These are phyloP conservation scores for Crithidia fasciculata DNA, from an alignment of 208 protist species.

Conservation along the genomic window DNA sequence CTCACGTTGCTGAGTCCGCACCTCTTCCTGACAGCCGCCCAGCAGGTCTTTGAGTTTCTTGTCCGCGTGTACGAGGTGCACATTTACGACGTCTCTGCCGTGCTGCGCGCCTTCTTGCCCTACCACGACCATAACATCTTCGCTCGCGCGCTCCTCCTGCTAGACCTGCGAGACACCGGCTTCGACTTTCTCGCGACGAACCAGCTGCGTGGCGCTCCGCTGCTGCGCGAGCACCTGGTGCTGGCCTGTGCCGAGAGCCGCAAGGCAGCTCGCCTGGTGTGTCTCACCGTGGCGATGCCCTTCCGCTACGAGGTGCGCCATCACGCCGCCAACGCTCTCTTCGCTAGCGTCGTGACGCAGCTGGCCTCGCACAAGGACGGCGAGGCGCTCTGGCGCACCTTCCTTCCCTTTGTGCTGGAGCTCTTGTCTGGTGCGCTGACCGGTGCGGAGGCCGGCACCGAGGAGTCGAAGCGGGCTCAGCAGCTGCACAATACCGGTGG, in stretches of 20 bases:
- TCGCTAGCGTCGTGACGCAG: slow-evolving; percentile 65
- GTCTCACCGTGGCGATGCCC: slow-evolving; percentile 55
- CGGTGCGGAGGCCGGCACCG: slow-evolving; percentile 28
- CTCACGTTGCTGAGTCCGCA: slow-evolving; percentile 84
- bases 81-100: slow-evolving; percentile 75
- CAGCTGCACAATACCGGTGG: slow-evolving; percentile 8
- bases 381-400: slow-evolving; percentile 75
- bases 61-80: slow-evolving; percentile 88
- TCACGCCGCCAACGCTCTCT: slow-evolving; percentile 82
- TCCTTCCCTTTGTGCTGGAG: slow-evolving; percentile 81
- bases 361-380: slow-evolving; percentile 61
- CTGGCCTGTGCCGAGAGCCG: slow-evolving; percentile 77
- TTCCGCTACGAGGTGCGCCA: slow-evolving; percentile 60
- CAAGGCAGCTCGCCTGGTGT: slow-evolving; percentile 73
- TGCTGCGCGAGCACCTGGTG: slow-evolving; percentile 77
- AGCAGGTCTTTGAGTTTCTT: slow-evolving; percentile 89
- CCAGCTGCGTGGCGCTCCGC: slow-evolving; percentile 77
- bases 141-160: slow-evolving; percentile 70
- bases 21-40: slow-evolving; percentile 81
- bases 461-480: slow-evolving; percentile 18
- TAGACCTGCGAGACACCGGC: slow-evolving; percentile 87
- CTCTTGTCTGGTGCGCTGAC: slow-evolving; percentile 49
- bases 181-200: slow-evolving; percentile 83
- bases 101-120: slow-evolving; percentile 80
- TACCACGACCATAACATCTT: slow-evolving; percentile 91